phyloP scores from a whole-genome alignment of 2,329 filamentous ascomycete species.

The Diaporthe sp. region DNA sequence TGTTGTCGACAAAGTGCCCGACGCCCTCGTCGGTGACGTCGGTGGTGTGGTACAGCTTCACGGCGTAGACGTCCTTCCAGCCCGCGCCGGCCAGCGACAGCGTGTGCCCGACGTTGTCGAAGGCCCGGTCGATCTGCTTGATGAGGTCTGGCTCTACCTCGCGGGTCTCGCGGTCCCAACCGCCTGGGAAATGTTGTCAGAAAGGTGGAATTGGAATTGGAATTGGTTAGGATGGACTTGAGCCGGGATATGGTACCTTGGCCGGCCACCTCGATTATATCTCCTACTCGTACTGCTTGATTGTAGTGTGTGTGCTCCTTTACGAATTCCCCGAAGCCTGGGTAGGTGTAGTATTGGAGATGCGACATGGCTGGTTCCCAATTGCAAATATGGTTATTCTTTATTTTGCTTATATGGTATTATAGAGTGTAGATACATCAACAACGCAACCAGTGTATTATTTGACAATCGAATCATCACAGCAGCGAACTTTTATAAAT shows the following conservation, averaged over 20 bases:
- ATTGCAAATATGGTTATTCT: neutral
- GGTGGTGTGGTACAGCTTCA: slow-evolving; percentile 15
- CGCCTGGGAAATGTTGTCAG: neutral
- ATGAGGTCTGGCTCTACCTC: neutral
- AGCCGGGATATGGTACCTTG: neutral
- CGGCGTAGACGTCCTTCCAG: slow-evolving; percentile 12
- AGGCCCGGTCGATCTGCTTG: slow-evolving; percentile 11
- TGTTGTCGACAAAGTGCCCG: slow-evolving; percentile 10
- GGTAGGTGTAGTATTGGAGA: slow-evolving; percentile 16
- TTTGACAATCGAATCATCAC: neutral
- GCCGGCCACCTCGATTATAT: neutral
- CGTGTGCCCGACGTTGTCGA: slow-evolving; percentile 19
- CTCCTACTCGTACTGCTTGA: slow-evolving; percentile 19
- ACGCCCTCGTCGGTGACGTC: neutral
- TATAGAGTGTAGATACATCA: neutral
- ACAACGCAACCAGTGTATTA: neutral
- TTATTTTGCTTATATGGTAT: neutral
- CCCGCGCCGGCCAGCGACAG: neutral
- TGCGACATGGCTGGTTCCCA: neutral
- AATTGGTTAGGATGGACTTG: too few species aligned
- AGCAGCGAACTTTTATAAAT: neutral
- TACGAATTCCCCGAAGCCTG: slow-evolving; percentile 11
- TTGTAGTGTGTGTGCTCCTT: slow-evolving; percentile 14
- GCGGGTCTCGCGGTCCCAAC: slow-evolving; percentile 7
- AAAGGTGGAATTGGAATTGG: too few species aligned